Evolutionary conservation across 768 basidiomycete genomes (phyloP), one percentile per base, ranked within the genome.

Genomic region (Collybia sordida): DNA sequence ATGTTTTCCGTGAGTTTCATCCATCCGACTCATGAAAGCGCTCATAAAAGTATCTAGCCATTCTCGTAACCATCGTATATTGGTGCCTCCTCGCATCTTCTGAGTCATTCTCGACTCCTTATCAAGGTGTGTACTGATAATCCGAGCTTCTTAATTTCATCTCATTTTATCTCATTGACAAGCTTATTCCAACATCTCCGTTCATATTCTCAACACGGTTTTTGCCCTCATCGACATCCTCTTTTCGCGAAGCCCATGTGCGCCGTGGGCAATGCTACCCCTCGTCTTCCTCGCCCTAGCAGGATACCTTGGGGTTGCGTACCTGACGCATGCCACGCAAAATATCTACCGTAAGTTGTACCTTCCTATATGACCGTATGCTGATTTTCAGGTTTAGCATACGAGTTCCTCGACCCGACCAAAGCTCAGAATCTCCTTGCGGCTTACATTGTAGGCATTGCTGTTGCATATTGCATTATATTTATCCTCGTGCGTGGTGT

Each of bases 281-380:
- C 57, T 74, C 28, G 66, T 75, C 21, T 40, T 87, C 14, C 14
- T 85, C 9, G 53, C 82, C 17, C 76, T 88, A 8, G 79, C 55
- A 0, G 58, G 65, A 2, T 90, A 90, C 57, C 65, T 89, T 15
- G 85, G 77, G 19, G 66, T 90, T 0, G 87, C 86, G 9, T 90
- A 89, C 56, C 75, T 90, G 46, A 86, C 85, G 0, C 56, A 75
- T 42, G 78, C 67, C 0, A 77, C 79, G 0, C 83, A 86, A 58
- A 79, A 80, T 0, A 77, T 85, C 58, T 90, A 89, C 61, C 63
- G 87, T 89, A 53, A 46, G 83, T 73, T 19, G 4, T 22, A 11
- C 34, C 14, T 36, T 12, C 4, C 5, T 15, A n/a, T 3, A 8
- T 36, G 27, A 5, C 3, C 19, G 24, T 23, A 8, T 23, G 36